phyloP scores from a whole-genome alignment of 495 filamentous ascomycete species.

The Aspergillus heteromorphus region DNA sequence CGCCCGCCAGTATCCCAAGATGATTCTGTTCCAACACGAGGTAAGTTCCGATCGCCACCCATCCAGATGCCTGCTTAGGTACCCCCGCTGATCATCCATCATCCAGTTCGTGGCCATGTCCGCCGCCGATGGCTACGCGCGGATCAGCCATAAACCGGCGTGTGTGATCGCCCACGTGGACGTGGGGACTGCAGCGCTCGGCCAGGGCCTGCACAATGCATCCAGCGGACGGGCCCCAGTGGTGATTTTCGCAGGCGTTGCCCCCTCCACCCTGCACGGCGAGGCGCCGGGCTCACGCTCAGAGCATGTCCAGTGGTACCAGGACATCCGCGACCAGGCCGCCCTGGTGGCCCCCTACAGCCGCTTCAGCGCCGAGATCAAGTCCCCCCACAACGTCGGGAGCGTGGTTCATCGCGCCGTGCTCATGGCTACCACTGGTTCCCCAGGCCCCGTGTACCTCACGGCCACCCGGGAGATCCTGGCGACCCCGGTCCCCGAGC shows the following conservation, averaged over 20 bases:
- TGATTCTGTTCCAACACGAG: slow-evolving; percentile 27
- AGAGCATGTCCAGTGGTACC: slow-evolving; percentile 25
- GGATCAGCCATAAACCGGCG: slow-evolving; percentile 17
- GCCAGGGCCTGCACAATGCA: slow-evolving; percentile 24
- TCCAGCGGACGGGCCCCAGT: slow-evolving; percentile 23
- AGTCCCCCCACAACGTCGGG: slow-evolving; percentile 17
- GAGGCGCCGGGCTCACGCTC: slow-evolving; percentile 23
- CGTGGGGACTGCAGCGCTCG: slow-evolving; percentile 24
- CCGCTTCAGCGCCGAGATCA: slow-evolving; percentile 23
- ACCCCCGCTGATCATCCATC: neutral
- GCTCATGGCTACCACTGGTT: slow-evolving; percentile 23
- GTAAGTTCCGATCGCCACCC: slow-evolving; percentile 2
- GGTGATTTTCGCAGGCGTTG: slow-evolving; percentile 24
- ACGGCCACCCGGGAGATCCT: slow-evolving; percentile 28
- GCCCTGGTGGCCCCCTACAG: slow-evolving; percentile 20
- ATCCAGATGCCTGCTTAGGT: neutral
- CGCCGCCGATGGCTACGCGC: slow-evolving; percentile 23
- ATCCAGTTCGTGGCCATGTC: slow-evolving; percentile 23
- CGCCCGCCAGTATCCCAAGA: slow-evolving; percentile 18
- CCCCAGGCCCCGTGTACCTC: slow-evolving; percentile 25
- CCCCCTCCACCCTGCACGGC: slow-evolving; percentile 17
- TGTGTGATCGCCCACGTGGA: slow-evolving; percentile 27
- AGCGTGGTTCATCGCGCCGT: slow-evolving; percentile 21
- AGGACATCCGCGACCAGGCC: slow-evolving; percentile 24
- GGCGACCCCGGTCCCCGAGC: slow-evolving; percentile 11